These are phyloP conservation scores for Chrysosporium queenslandicum DNA, from an alignment of 2,329 filamentous ascomycete species.

Conservation along the genomic window DNA sequence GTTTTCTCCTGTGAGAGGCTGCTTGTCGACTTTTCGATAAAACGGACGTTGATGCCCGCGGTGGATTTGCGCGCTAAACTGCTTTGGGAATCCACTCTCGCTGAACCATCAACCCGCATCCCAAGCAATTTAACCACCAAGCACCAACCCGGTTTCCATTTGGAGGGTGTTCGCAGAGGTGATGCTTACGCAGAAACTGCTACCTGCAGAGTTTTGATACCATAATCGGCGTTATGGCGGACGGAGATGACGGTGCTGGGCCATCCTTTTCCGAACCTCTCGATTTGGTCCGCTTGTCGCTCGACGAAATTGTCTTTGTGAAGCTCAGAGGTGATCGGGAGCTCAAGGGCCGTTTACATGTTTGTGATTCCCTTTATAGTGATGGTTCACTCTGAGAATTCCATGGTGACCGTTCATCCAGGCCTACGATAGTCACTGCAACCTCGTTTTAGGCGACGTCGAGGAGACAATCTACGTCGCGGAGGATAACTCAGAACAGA, in stretches of 20 bases:
- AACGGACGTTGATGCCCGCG: background rate
- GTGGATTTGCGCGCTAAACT: conserved; percentile 8
- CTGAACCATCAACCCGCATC: background rate
- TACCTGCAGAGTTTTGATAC: background rate
- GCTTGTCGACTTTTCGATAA: background rate
- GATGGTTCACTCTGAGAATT: conserved; percentile 3
- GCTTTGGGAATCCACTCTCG: conserved; percentile 3
- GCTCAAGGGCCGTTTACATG: conserved; percentile 87
- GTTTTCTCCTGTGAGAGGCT: background rate
- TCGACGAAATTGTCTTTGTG: conserved; percentile 94
- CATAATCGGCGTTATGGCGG: conserved; percentile 43
- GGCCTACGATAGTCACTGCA: conserved; percentile 99
- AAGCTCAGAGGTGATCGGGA: conserved; percentile 94
- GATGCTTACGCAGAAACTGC: background rate
- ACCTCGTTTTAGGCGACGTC: conserved; percentile 88
- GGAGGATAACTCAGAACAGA: conserved; percentile 73
- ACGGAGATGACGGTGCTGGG: conserved; percentile 60
- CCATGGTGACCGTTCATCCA: conserved; percentile 32
- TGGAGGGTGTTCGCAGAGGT: background rate
- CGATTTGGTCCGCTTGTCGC: conserved; percentile 84
- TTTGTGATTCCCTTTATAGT: conserved; percentile 40
- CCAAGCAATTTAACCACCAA: background rate
- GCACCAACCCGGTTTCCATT: background rate
- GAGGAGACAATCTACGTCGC: conserved; percentile 94
- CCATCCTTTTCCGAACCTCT: conserved; percentile 78